Evolutionary conservation across 768 basidiomycete genomes (phyloP).

Genomic region (Collybia sordida): DNA sequence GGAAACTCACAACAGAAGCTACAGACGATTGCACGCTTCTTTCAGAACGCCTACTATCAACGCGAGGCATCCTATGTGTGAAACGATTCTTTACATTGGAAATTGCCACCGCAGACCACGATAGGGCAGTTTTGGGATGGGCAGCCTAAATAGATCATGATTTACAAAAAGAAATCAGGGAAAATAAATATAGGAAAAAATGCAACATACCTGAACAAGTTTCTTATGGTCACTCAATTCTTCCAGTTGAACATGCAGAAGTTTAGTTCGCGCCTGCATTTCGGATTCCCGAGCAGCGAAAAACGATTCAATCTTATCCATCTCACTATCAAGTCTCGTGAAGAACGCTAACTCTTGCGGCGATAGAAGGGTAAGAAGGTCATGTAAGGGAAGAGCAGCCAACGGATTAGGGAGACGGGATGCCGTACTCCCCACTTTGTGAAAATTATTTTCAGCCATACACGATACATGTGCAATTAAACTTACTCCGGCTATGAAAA

Average conservation of each 20-base stretch:
- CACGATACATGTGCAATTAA: neutral
- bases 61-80: neutral
- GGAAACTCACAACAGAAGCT: no score
- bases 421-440: neutral
- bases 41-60: no score
- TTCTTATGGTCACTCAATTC: slow-evolving; percentile 73
- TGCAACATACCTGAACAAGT: slow-evolving; percentile 47
- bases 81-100: slow-evolving; percentile 5
- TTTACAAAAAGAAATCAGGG: no score
- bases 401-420: slow-evolving; percentile 16
- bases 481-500: neutral
- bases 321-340: slow-evolving; percentile 68
- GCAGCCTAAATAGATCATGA: slow-evolving; percentile 5
- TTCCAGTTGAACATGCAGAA: slow-evolving; percentile 66
- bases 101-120: slow-evolving; percentile 9
- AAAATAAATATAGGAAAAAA: neutral
- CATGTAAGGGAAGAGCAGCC: slow-evolving; percentile 36
- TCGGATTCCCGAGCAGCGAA: slow-evolving; percentile 70
- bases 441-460: neutral
- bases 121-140: slow-evolving; percentile 9
- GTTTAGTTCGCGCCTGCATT: slow-evolving; percentile 45
- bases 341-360: slow-evolving; percentile 73
- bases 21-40: no score
- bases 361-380: slow-evolving; percentile 55
- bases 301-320: slow-evolving; percentile 86